phyloP scores from a whole-genome alignment of 257 asterid species.

The Fraxinus americana region DNA sequence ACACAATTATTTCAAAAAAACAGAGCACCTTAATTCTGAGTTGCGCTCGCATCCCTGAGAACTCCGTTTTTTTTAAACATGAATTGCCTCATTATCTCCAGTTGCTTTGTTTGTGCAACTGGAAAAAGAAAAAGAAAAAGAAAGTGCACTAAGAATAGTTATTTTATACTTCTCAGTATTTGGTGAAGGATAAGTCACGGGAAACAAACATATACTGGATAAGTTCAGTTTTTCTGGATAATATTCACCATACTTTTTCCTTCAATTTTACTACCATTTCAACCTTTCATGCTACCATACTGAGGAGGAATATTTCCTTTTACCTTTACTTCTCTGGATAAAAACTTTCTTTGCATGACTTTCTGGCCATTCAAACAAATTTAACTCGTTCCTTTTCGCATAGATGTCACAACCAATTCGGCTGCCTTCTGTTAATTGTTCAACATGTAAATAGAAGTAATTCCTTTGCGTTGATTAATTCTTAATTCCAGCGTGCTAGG shows the following conservation, averaged over 20 bases:
- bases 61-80: neutral
- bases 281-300: neutral
- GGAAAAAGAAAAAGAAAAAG: neutral
- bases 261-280: neutral
- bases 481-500: slow-evolving; percentile 68
- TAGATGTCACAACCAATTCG: neutral
- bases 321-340: neutral
- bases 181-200: neutral
- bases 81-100: neutral
- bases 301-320: neutral
- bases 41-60: neutral
- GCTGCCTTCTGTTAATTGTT: neutral
- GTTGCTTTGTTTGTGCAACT: neutral
- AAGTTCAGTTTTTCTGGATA: neutral
- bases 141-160: neutral
- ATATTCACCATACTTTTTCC: neutral
- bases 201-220: neutral
- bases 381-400: neutral
- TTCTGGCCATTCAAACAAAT: neutral
- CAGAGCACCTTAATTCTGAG: neutral
- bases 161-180: neutral
- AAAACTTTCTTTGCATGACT: neutral
- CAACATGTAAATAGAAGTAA: neutral
- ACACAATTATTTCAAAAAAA: neutral
- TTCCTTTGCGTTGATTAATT: slow-evolving; percentile 20